phyloP scores from a whole-genome alignment of 2,329 filamentous ascomycete genomes.

The Apiospora rasikravindrae region DNA sequence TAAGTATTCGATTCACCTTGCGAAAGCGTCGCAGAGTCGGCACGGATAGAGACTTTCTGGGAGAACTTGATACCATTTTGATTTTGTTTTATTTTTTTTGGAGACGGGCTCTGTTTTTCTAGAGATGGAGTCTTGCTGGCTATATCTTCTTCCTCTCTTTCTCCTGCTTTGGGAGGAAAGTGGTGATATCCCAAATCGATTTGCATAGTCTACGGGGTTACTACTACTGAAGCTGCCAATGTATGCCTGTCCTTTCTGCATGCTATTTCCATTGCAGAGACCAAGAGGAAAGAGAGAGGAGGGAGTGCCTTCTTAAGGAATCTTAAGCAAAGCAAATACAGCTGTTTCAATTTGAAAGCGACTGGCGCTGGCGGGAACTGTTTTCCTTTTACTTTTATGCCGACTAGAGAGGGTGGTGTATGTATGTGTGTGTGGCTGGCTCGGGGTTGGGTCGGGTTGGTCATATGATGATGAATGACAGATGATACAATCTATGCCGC shows the following conservation, averaged over 20 bases:
- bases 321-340: background rate
- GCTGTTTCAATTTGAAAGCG: slow-evolving; percentile 6
- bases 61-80: slow-evolving; percentile 18
- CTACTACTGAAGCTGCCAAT: background rate
- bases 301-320: background rate
- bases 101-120: background rate
- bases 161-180: background rate
- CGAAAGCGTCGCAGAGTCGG: background rate
- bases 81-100: background rate
- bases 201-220: background rate
- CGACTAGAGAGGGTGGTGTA: background rate
- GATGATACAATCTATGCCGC: slow-evolving; percentile 3
- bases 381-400: background rate
- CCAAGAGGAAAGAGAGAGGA: no score
- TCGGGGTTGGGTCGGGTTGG: background rate
- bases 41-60: slow-evolving; percentile 12
- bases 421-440: background rate
- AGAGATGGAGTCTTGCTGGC: background rate
- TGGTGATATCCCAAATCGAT: background rate
- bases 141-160: background rate
- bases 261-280: background rate
- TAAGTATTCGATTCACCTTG: background rate
- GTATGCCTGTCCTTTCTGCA: background rate
- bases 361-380: background rate
- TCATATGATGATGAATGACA: slow-evolving; percentile 10